Evolutionary conservation across 1,284 basidiomycete genomes (phyloP).

Genomic region (Marasmius sp.): DNA sequence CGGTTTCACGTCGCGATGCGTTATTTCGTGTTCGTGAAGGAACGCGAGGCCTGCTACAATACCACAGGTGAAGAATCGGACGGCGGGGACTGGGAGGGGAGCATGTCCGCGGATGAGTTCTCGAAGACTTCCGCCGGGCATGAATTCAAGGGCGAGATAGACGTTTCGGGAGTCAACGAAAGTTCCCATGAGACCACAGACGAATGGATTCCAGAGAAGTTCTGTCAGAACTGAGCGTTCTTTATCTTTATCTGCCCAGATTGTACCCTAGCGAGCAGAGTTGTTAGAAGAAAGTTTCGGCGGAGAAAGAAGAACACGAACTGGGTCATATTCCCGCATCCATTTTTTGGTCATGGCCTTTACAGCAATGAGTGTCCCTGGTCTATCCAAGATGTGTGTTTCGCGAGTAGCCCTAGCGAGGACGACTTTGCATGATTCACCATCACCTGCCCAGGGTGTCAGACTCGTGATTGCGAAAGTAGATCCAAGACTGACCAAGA

Average conservation of each 20-base stretch:
- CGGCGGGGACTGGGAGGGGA: slow-evolving; percentile 30
- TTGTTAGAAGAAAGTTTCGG: slow-evolving; percentile 17
- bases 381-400: slow-evolving; percentile 26
- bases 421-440: slow-evolving; percentile 40
- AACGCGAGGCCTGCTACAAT: slow-evolving; percentile 73
- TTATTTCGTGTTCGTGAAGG: slow-evolving; percentile 34
- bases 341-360: slow-evolving; percentile 39
- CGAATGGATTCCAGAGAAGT: slow-evolving; percentile 54
- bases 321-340: slow-evolving; percentile 27
- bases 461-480: not conserved
- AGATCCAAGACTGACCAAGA: slow-evolving; percentile 29
- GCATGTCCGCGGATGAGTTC: slow-evolving; percentile 30
- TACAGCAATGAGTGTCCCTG: slow-evolving; percentile 37
- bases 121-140: slow-evolving; percentile 40
- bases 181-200: slow-evolving; percentile 40
- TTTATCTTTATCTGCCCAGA: slow-evolving; percentile 15
- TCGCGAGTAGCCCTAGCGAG: slow-evolving; percentile 32
- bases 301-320: slow-evolving; percentile 15
- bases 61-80: slow-evolving; percentile 55
- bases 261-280: slow-evolving; percentile 8
- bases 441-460: slow-evolving; percentile 29
- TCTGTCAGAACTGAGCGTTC: slow-evolving; percentile 39
- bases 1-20: not conserved
- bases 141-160: slow-evolving; percentile 50
- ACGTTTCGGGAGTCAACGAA: slow-evolving; percentile 46